Evolutionary conservation across 305 asterid genomes (phyloP).

Genomic region (Withania somnifera): DNA sequence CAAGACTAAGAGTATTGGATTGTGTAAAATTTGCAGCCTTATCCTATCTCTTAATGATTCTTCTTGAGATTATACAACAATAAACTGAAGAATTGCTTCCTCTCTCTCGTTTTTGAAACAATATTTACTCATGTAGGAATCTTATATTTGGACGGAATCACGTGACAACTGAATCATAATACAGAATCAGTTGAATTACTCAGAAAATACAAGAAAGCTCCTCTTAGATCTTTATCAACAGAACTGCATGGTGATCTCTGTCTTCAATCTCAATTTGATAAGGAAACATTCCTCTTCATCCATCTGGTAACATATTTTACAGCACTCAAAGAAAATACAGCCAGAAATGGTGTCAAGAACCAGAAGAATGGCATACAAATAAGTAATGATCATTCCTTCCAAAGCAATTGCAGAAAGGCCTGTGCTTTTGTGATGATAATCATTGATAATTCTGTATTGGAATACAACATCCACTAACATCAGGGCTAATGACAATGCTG

Average conservation of each 20-base stretch:
- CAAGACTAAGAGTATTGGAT: background rate
- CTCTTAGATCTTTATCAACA: background rate
- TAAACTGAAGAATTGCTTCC: background rate
- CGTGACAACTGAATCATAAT: background rate
- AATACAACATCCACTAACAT: constrained; percentile 51
- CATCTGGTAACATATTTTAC: constrained; percentile 17
- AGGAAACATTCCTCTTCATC: constrained; percentile 5
- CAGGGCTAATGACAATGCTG: constrained; percentile 49
- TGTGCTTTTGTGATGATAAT: constrained; percentile 7
- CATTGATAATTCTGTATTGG: constrained; percentile 40
- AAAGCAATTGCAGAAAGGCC: constrained; percentile 15
- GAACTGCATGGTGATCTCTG: constrained; percentile 4
- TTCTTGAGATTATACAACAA: background rate
- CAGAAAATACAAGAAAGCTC: background rate
- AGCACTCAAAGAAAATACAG: constrained; percentile 31
- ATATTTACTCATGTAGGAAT: background rate
- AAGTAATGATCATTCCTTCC: constrained; percentile 52
- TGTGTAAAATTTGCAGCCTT: background rate
- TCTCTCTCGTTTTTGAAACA: background rate
- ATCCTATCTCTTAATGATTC: background rate
- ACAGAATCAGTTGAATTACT: background rate
- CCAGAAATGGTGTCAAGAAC: constrained; percentile 56
- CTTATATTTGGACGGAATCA: background rate
- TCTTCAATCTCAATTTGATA: constrained; percentile 17
- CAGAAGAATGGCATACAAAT: constrained; percentile 42